These are phyloP conservation scores for Gleditsia sinensis DNA, from an alignment of 306 rosid species.

Conservation along the genomic window DNA sequence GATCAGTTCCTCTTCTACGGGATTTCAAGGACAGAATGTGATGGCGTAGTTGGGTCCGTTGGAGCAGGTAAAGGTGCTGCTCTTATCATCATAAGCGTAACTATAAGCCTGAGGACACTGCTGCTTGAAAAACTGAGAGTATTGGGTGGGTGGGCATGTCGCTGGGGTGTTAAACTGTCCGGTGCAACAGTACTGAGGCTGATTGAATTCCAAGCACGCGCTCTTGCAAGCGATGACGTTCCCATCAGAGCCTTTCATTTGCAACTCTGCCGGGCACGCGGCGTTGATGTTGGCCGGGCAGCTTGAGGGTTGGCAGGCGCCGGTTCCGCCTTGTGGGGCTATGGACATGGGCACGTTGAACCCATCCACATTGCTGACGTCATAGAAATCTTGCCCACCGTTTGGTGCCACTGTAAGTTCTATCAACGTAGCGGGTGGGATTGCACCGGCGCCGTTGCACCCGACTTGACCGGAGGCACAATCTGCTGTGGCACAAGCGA, in stretches of 20 bases:
- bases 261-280: conserved; percentile 44
- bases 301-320: conserved; percentile 33
- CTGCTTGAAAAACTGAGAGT: conserved; percentile 43
- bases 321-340: conserved; percentile 49
- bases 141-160: conserved; percentile 52
- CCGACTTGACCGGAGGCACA: conserved; percentile 55
- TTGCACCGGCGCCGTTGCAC: conserved; percentile 63
- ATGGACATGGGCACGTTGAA: conserved; percentile 62
- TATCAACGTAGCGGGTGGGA: conserved; percentile 48
- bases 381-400: conserved; percentile 70
- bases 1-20: no score
- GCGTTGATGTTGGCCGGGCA: conserved; percentile 48
- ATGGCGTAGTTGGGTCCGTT: conserved; percentile 48
- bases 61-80: conserved; percentile 52
- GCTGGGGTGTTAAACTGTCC: conserved; percentile 7
- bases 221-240: conserved; percentile 64
- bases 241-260: conserved; percentile 41
- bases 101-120: conserved; percentile 75
- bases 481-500: conserved; percentile 58
- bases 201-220: conserved; percentile 53
- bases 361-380: conserved; percentile 68
- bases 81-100: conserved; percentile 64
- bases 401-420: conserved; percentile 46
- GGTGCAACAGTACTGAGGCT: conserved; percentile 58
- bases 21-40: conserved; percentile 74